Base-by-base conservation (phyloP, 768 basidiomycete genomes). In the Tylopilus sp. region DNA sequence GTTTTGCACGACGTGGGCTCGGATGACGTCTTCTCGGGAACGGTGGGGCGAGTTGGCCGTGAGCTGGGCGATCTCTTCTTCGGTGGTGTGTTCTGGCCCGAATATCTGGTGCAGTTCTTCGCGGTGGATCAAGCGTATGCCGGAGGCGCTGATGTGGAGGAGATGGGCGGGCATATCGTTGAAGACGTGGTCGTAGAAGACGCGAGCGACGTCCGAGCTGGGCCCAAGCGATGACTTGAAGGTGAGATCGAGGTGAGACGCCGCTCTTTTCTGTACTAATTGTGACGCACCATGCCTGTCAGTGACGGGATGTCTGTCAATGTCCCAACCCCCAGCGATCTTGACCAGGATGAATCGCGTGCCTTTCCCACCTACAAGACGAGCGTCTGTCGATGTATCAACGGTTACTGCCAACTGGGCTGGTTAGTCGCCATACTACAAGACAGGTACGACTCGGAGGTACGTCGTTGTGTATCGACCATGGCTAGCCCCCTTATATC, bases 161-260 rank as follows among this genome's bases (percentile, higher is more conserved):
- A 62, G 59, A 21, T 62, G 55, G 11, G 51, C 28, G 12, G 60
- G 60, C 56, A 62, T 57, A 22, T 54, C 25, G 24, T 62, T 54
- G 24, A 52, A 61, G 50, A 61, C 48, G 17, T 57, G 47, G 30
- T 59, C 58, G 24, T 60, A 28, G 26, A 60, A 62, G 43, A 46
- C 34, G 2, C 41, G n/a, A 6, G 29, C 19, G 38, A 54, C 45
- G 14, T 53, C 58, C 13, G 46, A 40, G 4, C 17, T 41, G 34
- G 13, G 50, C 41, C 25, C 41, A 8, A 26, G 14, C 30, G 24
- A 33, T 17, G 42, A n/a, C 42, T 42, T 24, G 4, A 14, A 49
- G 29, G 19, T n/a, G 13, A 13, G 22, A n/a, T 31, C 16, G n/a
- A 21, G 12, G 14, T 24, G 29, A 42, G 4, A 4, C 8, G 17